Base-by-base conservation (phyloP, 805 yeast genomes). In the Grigorovia yakushimaensis region DNA sequence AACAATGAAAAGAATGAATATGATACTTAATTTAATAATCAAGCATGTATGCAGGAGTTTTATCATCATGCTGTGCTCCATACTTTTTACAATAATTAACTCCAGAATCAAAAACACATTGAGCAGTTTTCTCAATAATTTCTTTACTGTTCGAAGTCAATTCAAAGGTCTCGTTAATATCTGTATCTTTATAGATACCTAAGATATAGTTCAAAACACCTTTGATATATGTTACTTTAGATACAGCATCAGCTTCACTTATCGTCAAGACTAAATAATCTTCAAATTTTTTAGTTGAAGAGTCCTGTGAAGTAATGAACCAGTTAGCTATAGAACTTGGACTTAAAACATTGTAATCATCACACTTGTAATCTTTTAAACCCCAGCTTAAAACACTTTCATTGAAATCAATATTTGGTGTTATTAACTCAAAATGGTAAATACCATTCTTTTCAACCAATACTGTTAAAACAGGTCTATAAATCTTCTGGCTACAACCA, bases 221-320 rank as follows among this genome's bases (percentile, higher is more conserved):
- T 40, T 57, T 60, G 39, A 71, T 46, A 41, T 65, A 60, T 11
- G 70, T 52, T 10, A 68, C 50, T 48, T 66, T 62, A 19, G 69
- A 65, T 45, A 61, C 64, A 6, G 61, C 42, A 50, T 70, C 73
- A 0, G 73, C 63, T 48, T 71, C 73, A 47, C 71, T 67, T 20
- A 70, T 38, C 1, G 72, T 60, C 23, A 71, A 53, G 2, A 66
- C 68, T 68, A 72, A 50, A 46, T 64, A 60, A 55, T 72, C 75
- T 19, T 66, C 63, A 49, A 41, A 54, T 41, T 43, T 13, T 39
- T 51, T 45, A 6, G 51, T 51, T 38, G 37, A 41, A 13, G 52
- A 47, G 42, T 53, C 51, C 41, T 53, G 58, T 13, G 45, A 39
- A 21, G 49, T 44, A 10, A 54, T 46, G 18, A 49, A 53, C 59